phyloP scores from a whole-genome alignment of 2,329 filamentous ascomycete species.

The Aureobasidium sp. region DNA sequence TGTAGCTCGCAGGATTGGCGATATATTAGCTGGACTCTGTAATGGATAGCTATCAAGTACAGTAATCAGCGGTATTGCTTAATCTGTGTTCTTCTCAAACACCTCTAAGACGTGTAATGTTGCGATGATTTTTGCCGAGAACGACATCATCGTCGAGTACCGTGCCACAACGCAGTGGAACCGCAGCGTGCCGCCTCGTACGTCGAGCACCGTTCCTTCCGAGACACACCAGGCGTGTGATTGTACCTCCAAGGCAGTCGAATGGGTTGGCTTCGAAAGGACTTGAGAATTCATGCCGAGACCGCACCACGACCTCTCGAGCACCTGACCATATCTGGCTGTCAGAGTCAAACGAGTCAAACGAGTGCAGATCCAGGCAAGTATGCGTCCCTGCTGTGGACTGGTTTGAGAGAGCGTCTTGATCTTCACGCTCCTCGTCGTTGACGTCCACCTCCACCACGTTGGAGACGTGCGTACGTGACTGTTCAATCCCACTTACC shows the following conservation, averaged over 20 bases:
- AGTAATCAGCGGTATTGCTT: neutral
- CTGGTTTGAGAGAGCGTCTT: neutral
- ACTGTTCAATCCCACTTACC: neutral
- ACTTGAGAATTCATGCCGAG: neutral
- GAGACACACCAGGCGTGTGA: too few relatives aligned
- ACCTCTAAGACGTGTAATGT: neutral
- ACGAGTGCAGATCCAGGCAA: neutral
- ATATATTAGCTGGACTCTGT: neutral
- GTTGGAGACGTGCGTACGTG: neutral
- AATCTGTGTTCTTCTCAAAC: neutral
- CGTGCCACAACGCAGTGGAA: neutral
- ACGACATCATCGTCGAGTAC: neutral
- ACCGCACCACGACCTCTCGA: neutral
- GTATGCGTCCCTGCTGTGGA: neutral
- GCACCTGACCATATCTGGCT: neutral
- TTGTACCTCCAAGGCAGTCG: neutral
- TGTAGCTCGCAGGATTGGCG: neutral
- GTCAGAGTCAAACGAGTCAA: neutral
- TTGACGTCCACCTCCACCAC: neutral
- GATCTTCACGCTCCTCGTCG: neutral
- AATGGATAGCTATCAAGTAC: neutral
- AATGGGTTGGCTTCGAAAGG: neutral
- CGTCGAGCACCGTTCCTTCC: too few relatives aligned
- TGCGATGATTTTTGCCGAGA: neutral
- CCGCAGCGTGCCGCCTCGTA: neutral